These are phyloP conservation scores for Zygosaccharomyces gambellarensis DNA, from an alignment of 805 yeast genomes.

Conservation along the genomic window DNA sequence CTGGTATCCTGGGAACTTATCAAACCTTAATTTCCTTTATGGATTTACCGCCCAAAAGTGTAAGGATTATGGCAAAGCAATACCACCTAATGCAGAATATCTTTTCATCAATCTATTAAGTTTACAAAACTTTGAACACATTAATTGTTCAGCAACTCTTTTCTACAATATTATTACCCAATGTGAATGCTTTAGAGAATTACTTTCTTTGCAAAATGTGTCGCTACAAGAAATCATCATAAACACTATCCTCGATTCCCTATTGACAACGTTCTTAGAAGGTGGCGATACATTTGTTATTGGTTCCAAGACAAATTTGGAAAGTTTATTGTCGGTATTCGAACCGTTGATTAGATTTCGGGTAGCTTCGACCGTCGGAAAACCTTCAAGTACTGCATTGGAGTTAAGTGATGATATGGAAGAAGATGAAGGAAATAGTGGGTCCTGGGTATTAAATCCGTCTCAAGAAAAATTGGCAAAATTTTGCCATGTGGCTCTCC, in stretches of 20 bases:
- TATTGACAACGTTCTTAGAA: conserved; percentile 23
- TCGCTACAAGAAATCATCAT: conserved; percentile 53
- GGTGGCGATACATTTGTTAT: conserved; percentile 33
- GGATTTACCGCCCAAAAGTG: conserved; percentile 44
- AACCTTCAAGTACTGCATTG: conserved; percentile 5
- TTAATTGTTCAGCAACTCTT: conserved; percentile 10
- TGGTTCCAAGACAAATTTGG: conserved; percentile 21
- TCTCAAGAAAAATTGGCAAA: conserved; percentile 63
- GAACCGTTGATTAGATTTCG: conserved; percentile 22
- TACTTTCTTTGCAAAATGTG: conserved; percentile 21
- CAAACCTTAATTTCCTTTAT: conserved; percentile 58
- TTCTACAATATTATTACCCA: conserved; percentile 21
- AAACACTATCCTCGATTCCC: conserved; percentile 53
- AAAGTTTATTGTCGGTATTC: conserved; percentile 19
- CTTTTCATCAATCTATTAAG: conserved; percentile 20
- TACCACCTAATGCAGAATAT: conserved; percentile 18
- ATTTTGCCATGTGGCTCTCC: conserved; percentile 58
- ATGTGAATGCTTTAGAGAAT: conserved; percentile 22
- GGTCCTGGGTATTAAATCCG: conserved; percentile 25
- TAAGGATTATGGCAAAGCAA: conserved; percentile 33
- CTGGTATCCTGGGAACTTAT: conserved; percentile 59
- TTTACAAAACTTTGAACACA: conserved; percentile 10
- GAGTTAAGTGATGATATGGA: conserved; percentile 3
- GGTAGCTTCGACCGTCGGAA: conserved; percentile 10
- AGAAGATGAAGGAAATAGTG: conserved; percentile 23